phyloP scores from a whole-genome alignment of 2,329 filamentous ascomycete genomes.

The Alternaria ventricosa region DNA sequence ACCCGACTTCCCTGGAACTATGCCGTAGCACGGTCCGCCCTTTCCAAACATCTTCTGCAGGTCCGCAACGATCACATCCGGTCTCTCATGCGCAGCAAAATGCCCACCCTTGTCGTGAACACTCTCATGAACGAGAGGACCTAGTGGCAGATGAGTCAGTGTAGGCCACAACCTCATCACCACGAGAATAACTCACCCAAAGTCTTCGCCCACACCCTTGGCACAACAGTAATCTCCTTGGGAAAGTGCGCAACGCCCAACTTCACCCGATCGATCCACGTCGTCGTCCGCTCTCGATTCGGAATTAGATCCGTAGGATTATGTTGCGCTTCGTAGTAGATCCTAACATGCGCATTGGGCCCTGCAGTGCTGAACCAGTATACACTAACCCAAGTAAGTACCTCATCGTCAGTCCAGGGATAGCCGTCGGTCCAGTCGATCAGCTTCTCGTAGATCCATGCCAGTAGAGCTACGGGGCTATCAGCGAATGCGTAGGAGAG shows the following conservation, averaged over 20 bases:
- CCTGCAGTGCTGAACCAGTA: conserved; percentile 76
- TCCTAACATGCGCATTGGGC: conserved; percentile 69
- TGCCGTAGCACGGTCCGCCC: conserved; percentile 43
- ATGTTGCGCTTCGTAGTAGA: conserved; percentile 74
- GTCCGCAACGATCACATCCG: conserved; percentile 61
- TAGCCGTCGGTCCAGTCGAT: conserved; percentile 78
- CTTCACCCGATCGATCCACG: conserved; percentile 57
- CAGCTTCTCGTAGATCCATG: conserved; percentile 84
- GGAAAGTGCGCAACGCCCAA: conserved; percentile 64
- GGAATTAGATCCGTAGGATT: conserved; percentile 33
- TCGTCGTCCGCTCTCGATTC: conserved; percentile 44
- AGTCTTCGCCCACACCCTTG: conserved; percentile 63
- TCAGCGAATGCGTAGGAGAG: conserved; percentile 73
- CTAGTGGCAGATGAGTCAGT: conserved; percentile 20
- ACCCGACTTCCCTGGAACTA: conserved; percentile 43
- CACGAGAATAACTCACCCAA: conserved; percentile 53
- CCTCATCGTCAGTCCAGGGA: conserved; percentile 76
- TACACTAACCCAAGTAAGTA: conserved; percentile 75
- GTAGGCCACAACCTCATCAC: neutral
- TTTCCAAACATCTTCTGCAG: conserved; percentile 65
- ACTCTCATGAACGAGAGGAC: conserved; percentile 63
- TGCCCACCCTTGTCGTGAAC: conserved; percentile 62
- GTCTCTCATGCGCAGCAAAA: conserved; percentile 67
- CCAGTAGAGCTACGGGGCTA: conserved; percentile 71
- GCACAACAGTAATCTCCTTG: conserved; percentile 62